Percentiles rank a stretch among this genome's conserved stretches.
These are phyloP conservation scores for Limonium bicolor DNA, from an alignment of 148 eudicot species.

Conservation along the genomic window DNA sequence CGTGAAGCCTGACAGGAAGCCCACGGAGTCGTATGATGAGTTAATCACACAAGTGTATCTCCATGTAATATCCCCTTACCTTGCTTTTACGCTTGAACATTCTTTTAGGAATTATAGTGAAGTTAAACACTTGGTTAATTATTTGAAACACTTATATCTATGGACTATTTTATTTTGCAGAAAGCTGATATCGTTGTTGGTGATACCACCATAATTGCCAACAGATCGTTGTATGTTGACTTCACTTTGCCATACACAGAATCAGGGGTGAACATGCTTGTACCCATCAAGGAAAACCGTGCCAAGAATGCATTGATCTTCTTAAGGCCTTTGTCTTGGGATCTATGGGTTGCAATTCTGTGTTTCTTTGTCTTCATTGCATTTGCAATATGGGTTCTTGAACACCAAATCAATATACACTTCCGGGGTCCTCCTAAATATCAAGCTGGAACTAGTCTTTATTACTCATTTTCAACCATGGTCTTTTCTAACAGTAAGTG, in stretches of 20 bases:
- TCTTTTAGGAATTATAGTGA: background rate
- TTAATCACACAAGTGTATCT: constrained; percentile 20
- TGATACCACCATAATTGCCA: constrained; percentile 32
- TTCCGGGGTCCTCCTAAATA: constrained; percentile 16
- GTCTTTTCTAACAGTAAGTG: constrained; percentile 19
- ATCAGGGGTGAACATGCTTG: constrained; percentile 16
- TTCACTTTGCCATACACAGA: constrained; percentile 19
- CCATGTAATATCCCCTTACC: constrained; percentile 17
- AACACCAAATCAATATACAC: constrained; percentile 14
- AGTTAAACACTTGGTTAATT: background rate
- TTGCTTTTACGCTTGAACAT: background rate
- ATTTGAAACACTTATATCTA: background rate
- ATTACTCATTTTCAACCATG: constrained; percentile 14
- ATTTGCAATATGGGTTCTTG: constrained; percentile 15
- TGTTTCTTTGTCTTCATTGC: constrained; percentile 12
- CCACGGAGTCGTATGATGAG: constrained; percentile 21
- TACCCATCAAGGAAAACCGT: constrained; percentile 3
- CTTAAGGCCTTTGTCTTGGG: constrained; percentile 13
- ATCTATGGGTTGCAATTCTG: constrained; percentile 13
- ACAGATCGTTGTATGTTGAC: constrained; percentile 18
- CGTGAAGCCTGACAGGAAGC: constrained; percentile 3
- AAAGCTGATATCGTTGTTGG: constrained; percentile 36
- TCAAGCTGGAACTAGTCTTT: constrained; percentile 18
- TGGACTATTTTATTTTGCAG: constrained; percentile 4
- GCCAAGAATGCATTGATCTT: constrained; percentile 13